These are phyloP conservation scores for Eucalyptus leucophloia DNA, from an alignment of 345 rosid genomes.

Conservation along the genomic window DNA sequence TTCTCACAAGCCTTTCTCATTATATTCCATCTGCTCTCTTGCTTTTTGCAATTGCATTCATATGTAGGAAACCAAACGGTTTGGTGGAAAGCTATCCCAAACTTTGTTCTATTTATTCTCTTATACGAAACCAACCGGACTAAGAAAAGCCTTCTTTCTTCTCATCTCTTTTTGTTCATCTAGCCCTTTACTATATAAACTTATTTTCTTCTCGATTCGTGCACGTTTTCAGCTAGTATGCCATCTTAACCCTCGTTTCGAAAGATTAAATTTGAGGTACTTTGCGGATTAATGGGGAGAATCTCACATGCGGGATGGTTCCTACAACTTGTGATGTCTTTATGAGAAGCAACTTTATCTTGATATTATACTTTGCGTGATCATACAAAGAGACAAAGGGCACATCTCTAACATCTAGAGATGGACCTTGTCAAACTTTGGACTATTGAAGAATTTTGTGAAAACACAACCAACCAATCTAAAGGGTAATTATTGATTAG, in stretches of 20 bases:
- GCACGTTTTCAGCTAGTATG: background rate
- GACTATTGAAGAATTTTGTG: background rate
- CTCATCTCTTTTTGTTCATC: background rate
- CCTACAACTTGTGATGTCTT: background rate
- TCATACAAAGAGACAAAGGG: background rate
- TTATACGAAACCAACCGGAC: background rate
- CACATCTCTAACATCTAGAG: background rate
- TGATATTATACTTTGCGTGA: background rate
- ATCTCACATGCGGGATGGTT: background rate
- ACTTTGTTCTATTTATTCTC: background rate
- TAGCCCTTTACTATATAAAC: background rate
- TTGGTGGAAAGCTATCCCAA: background rate
- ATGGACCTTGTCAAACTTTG: background rate
- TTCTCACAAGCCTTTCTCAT: background rate
- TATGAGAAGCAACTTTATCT: background rate
- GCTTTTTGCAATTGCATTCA: background rate
- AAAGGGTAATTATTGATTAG: background rate
- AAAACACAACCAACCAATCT: background rate
- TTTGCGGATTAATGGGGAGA: background rate
- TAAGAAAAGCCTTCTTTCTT: background rate
- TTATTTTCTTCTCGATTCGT: background rate
- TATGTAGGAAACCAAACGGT: constrained; percentile 4
- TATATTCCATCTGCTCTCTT: constrained; percentile 14
- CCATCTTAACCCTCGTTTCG: background rate
- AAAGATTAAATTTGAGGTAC: background rate